Conservation (phyloP, 768 basidiomycete species). For the Tulasnella sp. region DNA sequence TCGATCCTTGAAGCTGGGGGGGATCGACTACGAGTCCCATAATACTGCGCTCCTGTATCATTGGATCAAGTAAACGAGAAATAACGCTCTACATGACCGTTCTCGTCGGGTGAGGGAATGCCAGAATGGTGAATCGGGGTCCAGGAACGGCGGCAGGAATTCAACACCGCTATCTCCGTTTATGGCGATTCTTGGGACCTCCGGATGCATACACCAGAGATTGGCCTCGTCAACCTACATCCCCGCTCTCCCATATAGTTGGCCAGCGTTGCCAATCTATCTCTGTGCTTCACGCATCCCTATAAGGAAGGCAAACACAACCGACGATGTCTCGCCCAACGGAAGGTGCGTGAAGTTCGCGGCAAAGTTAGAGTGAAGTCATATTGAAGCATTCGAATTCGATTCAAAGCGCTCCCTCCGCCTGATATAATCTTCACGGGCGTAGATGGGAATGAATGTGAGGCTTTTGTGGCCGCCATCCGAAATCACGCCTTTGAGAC, state of each 20-base stretch:
- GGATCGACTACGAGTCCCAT: no score
- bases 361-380: no score
- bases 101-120: no score
- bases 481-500: neutral
- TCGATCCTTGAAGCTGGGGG: no score
- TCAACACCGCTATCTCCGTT: neutral
- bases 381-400: no score
- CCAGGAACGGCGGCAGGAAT: no score
- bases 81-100: no score
- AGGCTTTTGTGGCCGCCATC: neutral
- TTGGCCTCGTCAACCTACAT: neutral
- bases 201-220: neutral
- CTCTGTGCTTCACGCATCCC: no score
- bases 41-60: no score
- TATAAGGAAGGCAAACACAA: neutral
- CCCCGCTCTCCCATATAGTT: neutral
- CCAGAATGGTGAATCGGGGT: neutral
- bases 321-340: neutral
- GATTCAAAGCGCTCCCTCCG: neutral
- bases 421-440: neutral
- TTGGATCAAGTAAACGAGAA: no score
- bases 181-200: neutral
- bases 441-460: neutral
- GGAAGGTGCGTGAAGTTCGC: neutral
- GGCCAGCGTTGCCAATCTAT: no score